Percentiles rank a stretch among this genome's conserved stretches.
Evolutionary conservation across 805 yeast genomes (phyloP).

Genomic region (Myxozyma geophila): DNA sequence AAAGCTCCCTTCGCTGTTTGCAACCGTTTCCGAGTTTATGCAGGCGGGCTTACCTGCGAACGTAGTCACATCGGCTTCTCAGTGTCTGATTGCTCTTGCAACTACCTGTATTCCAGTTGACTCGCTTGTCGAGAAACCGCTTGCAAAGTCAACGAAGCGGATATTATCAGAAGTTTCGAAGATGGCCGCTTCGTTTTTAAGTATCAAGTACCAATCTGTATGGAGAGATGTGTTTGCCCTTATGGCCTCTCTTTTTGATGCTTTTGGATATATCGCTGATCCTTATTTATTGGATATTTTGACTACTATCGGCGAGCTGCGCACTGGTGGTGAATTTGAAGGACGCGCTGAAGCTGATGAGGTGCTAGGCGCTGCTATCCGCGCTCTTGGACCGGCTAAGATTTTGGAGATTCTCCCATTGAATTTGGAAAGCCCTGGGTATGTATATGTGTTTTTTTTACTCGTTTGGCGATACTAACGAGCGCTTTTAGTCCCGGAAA

Average conservation of each 20-base stretch:
- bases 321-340: conserved; percentile 78
- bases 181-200: conserved; percentile 44
- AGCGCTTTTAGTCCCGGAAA: conserved; percentile 44
- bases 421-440: conserved; percentile 62
- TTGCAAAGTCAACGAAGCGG: conserved; percentile 25
- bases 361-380: conserved; percentile 77
- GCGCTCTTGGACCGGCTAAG: conserved; percentile 83
- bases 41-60: conserved; percentile 63
- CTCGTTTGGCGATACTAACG: background rate
- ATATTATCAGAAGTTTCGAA: conserved; percentile 53
- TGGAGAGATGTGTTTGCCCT: conserved; percentile 75
- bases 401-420: conserved; percentile 78
- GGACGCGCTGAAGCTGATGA: conserved; percentile 75
- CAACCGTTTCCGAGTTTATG: conserved; percentile 65
- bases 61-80: conserved; percentile 76
- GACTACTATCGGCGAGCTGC: conserved; percentile 79
- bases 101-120: conserved; percentile 67
- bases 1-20: conserved; percentile 61
- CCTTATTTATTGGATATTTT: conserved; percentile 72
- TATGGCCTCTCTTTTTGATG: conserved; percentile 60
- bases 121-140: conserved; percentile 52
- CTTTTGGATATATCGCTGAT: conserved; percentile 63
- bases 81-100: conserved; percentile 81
- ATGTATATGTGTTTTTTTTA: conserved; percentile 24
- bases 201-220: conserved; percentile 65